Evolutionary conservation across 2,329 filamentous ascomycete genomes (phyloP), one percentile per base, ranked within the genome.

Genomic region (Botrytis byssoidea): DNA sequence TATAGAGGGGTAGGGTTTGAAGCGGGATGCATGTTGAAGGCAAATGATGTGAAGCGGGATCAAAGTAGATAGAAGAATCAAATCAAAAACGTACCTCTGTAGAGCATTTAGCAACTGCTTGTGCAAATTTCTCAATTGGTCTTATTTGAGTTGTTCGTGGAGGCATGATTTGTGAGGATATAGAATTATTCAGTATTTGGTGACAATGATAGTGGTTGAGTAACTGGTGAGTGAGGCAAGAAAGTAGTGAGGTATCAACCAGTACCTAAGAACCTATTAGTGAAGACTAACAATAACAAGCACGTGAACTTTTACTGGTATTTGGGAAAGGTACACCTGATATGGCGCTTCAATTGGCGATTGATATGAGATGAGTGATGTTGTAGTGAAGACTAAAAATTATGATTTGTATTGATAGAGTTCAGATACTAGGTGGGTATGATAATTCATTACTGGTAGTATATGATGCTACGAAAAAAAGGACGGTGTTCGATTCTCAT

Each of bases 111-210:
- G 87, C 88, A 25, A 87, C 86, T 2, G 90, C 90, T 75, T 88
- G 85, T 25, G 90, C 91, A 79, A 93, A 87, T 77, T 90, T 92
- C 79, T 92, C 89, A 76, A 93, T 89, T 35, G 91, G 91, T 75
- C 90, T 85, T 74, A 85, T 88, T 76, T 86, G 76, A 70, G 74
- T 48, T 18, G 51, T 29, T 29, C 51, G 51, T 57, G 51, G 51
- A 69, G 81, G 80, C 81, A 82, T 83, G 73, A 37, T 72, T 61
- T 71, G 37, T 59, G 51, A 74, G 32, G 73, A 70, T 57, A 51
- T 25, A 16, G 16, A 7, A 25, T n/a, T 40, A 2, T 3, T 8
- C 18, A 42, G 22, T 40, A 18, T 16, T 29, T 32, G 51, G 51
- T 57, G 51, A 29, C 51, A 14, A 2, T 57, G 51, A 57, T 32